Evolutionary conservation across 768 basidiomycete genomes (phyloP), one percentile per base, ranked within the genome.

Genomic region (Megacollybia marginata): DNA sequence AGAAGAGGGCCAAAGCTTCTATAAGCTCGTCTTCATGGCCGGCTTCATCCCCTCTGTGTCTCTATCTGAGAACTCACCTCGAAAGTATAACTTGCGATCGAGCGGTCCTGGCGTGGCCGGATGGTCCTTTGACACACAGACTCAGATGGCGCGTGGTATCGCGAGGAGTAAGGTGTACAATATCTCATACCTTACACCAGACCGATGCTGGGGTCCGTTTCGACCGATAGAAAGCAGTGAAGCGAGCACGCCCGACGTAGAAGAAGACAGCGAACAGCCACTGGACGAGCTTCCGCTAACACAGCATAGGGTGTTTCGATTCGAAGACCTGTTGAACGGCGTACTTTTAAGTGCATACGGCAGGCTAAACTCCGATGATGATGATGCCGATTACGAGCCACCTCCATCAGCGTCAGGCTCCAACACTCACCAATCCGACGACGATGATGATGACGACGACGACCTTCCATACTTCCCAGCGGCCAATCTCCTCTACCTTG

Each of bases 21-120:
- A 67, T 32, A 64, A 57, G 28, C 63, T 73, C 48, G 51, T 74
- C 5, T 69, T 67, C 28, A 61, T 60, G 46, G 67, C 70, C 0
- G 72, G 72, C 9, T 69, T 74, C 48, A 63, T 58, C 5, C 55
- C 66, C 5, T 46, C 64, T 32, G 50, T 57, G 31, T 15, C 28
- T 44, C 13, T 31, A 23, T 31, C 44, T 44, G 44, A 44, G 18
- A 15, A 13, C 13, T 13, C 38, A 15, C 44, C 44, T 23, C 28
- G n/a, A 44, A 15, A 28, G 44, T 44, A 44, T 28, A 44, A 44
- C 15, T 31, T 44, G 23, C 44, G 44, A 15, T 19, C n/a, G 23
- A 44, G 44, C 44, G 38, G 38, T 3, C 3, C 8, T 5, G 38
- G 38, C 15, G 3, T 13, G 4, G 9, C 15, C 15, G 28, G 44